These are phyloP conservation scores for Phialophora chinensis DNA, from an alignment of 2,329 filamentous ascomycete species.

Conservation along the genomic window DNA sequence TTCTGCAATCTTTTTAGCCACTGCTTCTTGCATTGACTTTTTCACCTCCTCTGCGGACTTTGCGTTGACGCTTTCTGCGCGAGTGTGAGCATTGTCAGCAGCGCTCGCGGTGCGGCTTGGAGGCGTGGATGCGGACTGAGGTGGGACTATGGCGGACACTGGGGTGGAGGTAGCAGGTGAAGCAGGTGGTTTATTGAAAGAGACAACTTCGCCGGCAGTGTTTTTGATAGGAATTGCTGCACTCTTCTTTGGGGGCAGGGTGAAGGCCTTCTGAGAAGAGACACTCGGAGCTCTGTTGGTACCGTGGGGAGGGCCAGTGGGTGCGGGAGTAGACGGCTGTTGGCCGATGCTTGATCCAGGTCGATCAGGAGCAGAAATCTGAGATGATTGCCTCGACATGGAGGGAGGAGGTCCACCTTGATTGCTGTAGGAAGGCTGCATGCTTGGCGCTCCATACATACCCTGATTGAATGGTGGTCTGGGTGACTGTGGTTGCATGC, in stretches of 20 bases:
- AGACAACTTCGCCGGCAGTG: slow-evolving; percentile 74
- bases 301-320: slow-evolving; percentile 55
- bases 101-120: slow-evolving; percentile 75
- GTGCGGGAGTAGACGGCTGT: slow-evolving; percentile 56
- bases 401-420: slow-evolving; percentile 55
- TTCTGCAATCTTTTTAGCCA: slow-evolving; percentile 60
- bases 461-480: slow-evolving; percentile 57
- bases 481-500: slow-evolving; percentile 54
- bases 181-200: slow-evolving; percentile 71
- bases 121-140: slow-evolving; percentile 77
- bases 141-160: slow-evolving; percentile 65
- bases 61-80: slow-evolving; percentile 70
- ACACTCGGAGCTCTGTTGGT: slow-evolving; percentile 63
- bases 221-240: slow-evolving; percentile 85
- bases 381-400: slow-evolving; percentile 85
- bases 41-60: slow-evolving; percentile 84
- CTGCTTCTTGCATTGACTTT: slow-evolving; percentile 70
- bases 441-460: slow-evolving; percentile 53
- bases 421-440: slow-evolving; percentile 59
- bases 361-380: slow-evolving; percentile 73
- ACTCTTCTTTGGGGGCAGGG: slow-evolving; percentile 69
- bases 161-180: slow-evolving; percentile 61
- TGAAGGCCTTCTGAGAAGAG: slow-evolving; percentile 67
- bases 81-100: slow-evolving; percentile 67
- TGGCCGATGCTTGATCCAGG: slow-evolving; percentile 67